Evolutionary conservation across 2,329 filamentous ascomycete genomes (phyloP).

Genomic region (Dendrostoma leiphaemia): DNA sequence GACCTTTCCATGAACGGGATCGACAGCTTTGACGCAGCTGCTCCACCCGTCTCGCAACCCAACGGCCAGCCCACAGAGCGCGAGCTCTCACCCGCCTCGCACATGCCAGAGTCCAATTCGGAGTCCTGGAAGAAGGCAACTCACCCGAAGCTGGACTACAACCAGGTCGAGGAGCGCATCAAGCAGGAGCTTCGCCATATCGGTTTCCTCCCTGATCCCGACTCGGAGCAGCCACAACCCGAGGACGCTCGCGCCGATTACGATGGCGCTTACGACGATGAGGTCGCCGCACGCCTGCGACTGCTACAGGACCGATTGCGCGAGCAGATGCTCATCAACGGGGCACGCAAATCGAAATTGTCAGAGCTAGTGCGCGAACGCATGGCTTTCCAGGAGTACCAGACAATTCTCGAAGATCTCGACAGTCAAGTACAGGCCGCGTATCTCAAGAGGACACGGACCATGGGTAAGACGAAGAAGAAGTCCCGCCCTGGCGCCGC

Average conservation of each 20-base stretch:
- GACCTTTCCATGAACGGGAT: slow-evolving; percentile 56
- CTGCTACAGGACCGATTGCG: slow-evolving; percentile 80
- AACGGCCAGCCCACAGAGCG: slow-evolving; percentile 26
- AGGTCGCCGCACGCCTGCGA: slow-evolving; percentile 85
- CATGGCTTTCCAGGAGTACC: slow-evolving; percentile 96
- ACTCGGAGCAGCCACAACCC: slow-evolving; percentile 17
- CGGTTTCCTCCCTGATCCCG: slow-evolving; percentile 67
- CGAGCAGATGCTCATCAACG: slow-evolving; percentile 82
- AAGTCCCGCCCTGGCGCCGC: slow-evolving; percentile 74
- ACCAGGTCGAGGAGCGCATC: slow-evolving; percentile 83
- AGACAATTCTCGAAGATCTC: slow-evolving; percentile 93
- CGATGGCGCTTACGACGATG: slow-evolving; percentile 88
- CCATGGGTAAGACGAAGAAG: slow-evolving; percentile 91
- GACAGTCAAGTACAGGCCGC: slow-evolving; percentile 93
- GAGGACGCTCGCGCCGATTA: slow-evolving; percentile 60
- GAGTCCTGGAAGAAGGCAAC: slow-evolving; percentile 77
- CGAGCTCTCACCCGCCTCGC: slow-evolving; percentile 66
- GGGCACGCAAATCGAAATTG: slow-evolving; percentile 82
- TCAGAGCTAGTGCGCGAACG: slow-evolving; percentile 86
- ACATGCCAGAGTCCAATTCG: slow-evolving; percentile 73
- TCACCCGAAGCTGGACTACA: slow-evolving; percentile 76
- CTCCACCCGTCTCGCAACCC: slow-evolving; percentile 11
- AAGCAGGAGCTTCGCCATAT: slow-evolving; percentile 90
- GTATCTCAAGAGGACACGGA: slow-evolving; percentile 92
- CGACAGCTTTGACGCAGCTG: slow-evolving; percentile 41